Base-by-base conservation (phyloP, 192 early-diverging fungal species). In the Rhizophlyctis rosea region DNA sequence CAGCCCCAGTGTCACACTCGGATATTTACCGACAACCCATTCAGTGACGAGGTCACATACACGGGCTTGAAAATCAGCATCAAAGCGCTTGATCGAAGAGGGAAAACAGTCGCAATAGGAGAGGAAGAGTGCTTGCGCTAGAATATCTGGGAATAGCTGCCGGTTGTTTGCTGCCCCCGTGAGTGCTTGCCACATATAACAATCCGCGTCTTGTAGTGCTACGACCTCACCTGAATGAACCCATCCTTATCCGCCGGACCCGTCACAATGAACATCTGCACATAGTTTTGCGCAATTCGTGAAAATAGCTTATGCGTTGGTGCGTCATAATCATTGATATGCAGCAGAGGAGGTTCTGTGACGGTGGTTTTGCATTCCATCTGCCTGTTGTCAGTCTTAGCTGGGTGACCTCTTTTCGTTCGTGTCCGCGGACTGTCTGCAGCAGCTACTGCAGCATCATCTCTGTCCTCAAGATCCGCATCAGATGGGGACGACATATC, bases 61-160 rank as follows among this genome's bases (percentile, higher is more conserved):
- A 1, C 23, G 11, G 18, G 50, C 47, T 49, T 64, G 27, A 27
- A 70, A 70, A 11, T 1, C 61, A 4, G n/a, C 2, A 36, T 70
- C 59, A 47, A 70, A 65, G 7, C 50, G 25, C 11, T 50, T 21
- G 0, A 27, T 34, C 47, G 68, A 70, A 21, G 55, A 34, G 24
- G 68, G 57, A 47, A 70, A 70, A 51, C 68, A 65, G 18, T 70
- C 68, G 3, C 48, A 29, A 35, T 64, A 70, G 34, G 28, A 25
- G 4, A 24, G 9, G 39, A 48, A 50, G 9, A 67, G 47, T 4
- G 66, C 50, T 23, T 44, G 23, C 30, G 33, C 33, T 2, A 68
- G 4, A 47, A 68, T 25, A 32, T 44, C 50, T 1, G 66, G 64
- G 39, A 54, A 68, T 2, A 59, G 16, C 65, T 67, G 32, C 18